A percentile compares a stretch with the other conserved stretches of the same genome.
Evolutionary conservation across 352 stramenopile species (phyloP).

Genomic region (Phytophthora multivora): DNA sequence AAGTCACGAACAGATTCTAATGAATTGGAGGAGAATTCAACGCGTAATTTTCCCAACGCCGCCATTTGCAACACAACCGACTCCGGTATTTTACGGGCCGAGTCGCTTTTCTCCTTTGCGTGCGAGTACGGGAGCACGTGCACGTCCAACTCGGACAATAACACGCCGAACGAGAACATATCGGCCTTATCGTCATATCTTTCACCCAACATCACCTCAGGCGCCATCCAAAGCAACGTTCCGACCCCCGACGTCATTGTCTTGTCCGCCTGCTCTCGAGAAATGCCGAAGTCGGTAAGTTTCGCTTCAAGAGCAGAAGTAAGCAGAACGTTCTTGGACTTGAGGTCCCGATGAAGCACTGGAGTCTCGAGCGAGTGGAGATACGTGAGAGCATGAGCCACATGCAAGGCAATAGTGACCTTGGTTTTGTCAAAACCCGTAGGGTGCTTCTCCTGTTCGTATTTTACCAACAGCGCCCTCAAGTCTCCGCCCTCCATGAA

Average conservation of each 20-base stretch:
- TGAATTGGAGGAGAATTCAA: slow-evolving; percentile 31
- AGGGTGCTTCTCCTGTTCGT: slow-evolving; percentile 10
- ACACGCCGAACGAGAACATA: slow-evolving; percentile 16
- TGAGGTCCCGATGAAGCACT: slow-evolving; percentile 17
- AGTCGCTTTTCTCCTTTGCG: slow-evolving; percentile 10
- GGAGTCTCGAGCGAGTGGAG: slow-evolving; percentile 10
- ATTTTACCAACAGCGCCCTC: slow-evolving; percentile 25
- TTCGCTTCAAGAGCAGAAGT: slow-evolving; percentile 31
- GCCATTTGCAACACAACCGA: slow-evolving; percentile 26
- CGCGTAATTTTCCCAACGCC: slow-evolving; percentile 20
- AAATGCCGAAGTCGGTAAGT: slow-evolving; percentile 47
- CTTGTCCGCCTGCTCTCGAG: slow-evolving; percentile 18
- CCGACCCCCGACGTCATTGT: slow-evolving; percentile 41
- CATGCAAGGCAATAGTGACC: slow-evolving; percentile 42
- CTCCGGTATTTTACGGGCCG: slow-evolving; percentile 2
- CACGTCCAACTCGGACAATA: slow-evolving; percentile 31
- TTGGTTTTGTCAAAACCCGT: slow-evolving; percentile 40
- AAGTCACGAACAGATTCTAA: slow-evolving; percentile 19
- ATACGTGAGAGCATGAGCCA: slow-evolving; percentile 36
- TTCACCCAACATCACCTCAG: slow-evolving; percentile 29
- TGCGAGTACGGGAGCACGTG: slow-evolving; percentile 33
- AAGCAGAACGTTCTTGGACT: slow-evolving; percentile 33
- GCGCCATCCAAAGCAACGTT: slow-evolving; percentile 34
- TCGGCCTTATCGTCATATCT: slow-evolving; percentile 21
- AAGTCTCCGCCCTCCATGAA: slow-evolving; percentile 51